Percentiles rank a stretch among this genome's conserved stretches.
These are phyloP conservation scores for Mycena filopes DNA, from an alignment of 768 basidiomycete species.

Conservation along the genomic window DNA sequence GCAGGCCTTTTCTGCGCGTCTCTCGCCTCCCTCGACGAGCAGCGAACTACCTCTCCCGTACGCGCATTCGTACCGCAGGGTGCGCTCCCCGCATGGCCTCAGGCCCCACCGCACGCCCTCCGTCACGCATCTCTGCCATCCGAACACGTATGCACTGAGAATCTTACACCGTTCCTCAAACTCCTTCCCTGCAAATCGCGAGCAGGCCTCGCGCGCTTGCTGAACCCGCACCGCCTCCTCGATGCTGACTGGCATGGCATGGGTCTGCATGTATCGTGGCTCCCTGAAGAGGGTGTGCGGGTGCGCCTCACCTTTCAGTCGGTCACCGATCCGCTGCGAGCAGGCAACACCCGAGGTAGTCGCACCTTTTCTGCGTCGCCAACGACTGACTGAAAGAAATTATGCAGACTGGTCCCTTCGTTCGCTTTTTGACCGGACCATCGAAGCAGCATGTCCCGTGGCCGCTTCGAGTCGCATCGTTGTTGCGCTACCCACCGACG, in stretches of 20 bases:
- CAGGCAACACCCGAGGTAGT: slow-evolving; percentile 57
- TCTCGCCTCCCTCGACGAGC: slow-evolving; percentile 78
- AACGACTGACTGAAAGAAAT: neutral
- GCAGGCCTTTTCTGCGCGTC: slow-evolving; percentile 97
- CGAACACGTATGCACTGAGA: slow-evolving; percentile 96
- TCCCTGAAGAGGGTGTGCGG: slow-evolving; percentile 65
- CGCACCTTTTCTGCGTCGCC: neutral
- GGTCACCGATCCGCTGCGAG: slow-evolving; percentile 82
- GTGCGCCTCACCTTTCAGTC: slow-evolving; percentile 77
- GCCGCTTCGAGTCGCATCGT: slow-evolving; percentile 67
- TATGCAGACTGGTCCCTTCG: slow-evolving; percentile 79
- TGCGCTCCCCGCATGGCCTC: slow-evolving; percentile 57
- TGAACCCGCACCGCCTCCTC: slow-evolving; percentile 89
- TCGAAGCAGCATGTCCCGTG: slow-evolving; percentile 76
- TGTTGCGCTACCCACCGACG: slow-evolving; percentile 57
- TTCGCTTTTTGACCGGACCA: slow-evolving; percentile 72
- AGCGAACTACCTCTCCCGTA: slow-evolving; percentile 76
- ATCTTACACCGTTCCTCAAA: slow-evolving; percentile 95
- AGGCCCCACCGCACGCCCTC: slow-evolving; percentile 57
- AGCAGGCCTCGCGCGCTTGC: slow-evolving; percentile 83
- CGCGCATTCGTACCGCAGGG: slow-evolving; percentile 73
- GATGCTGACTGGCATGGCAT: slow-evolving; percentile 95
- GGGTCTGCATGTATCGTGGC: slow-evolving; percentile 79
- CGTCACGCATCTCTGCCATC: slow-evolving; percentile 84
- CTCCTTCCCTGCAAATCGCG: slow-evolving; percentile 91